Percentiles rank a stretch among this genome's conserved stretches.
phyloP scores from a whole-genome alignment of 768 basidiomycete species.

The Tricholoma sp. region DNA sequence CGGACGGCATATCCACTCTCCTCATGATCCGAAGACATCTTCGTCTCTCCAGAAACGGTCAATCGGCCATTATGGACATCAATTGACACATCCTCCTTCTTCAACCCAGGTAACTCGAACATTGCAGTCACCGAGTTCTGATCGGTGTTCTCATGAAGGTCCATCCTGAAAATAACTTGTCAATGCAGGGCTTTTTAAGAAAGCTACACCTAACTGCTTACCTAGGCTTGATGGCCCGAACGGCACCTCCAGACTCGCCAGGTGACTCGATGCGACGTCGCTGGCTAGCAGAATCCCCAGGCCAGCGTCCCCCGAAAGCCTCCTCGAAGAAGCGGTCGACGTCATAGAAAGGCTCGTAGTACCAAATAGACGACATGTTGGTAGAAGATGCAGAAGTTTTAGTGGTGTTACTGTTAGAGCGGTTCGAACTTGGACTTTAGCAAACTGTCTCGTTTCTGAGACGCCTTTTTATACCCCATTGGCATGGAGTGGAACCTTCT shows the following conservation, averaged over 20 bases:
- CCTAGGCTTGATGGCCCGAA: slow-evolving; percentile 6
- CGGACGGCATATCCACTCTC: slow-evolving; percentile 31
- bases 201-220: background rate
- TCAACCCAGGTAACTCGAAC: slow-evolving; percentile 53
- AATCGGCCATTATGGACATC: slow-evolving; percentile 41
- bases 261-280: background rate
- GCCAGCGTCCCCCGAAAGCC: slow-evolving; percentile 12
- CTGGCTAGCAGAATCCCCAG: background rate
- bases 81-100: slow-evolving; percentile 39
- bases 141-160: slow-evolving; percentile 38
- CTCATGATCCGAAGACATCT: slow-evolving; percentile 22
- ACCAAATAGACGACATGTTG: slow-evolving; percentile 17
- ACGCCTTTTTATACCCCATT: too few relatives aligned
- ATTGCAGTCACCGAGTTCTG: slow-evolving; percentile 39
- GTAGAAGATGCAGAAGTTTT: too few relatives aligned
- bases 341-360: slow-evolving; percentile 36
- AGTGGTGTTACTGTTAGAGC: too few relatives aligned
- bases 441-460: too few relatives aligned
- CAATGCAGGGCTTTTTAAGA: background rate
- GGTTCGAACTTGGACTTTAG: too few relatives aligned
- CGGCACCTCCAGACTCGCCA: background rate
- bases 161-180: slow-evolving; percentile 29
- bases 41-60: slow-evolving; percentile 39
- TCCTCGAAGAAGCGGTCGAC: slow-evolving; percentile 39
- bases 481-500: too few relatives aligned